Evolutionary conservation across 768 basidiomycete species (phyloP), one percentile per base, ranked within the genome.

Genomic region (Favolaschia claudopus): DNA sequence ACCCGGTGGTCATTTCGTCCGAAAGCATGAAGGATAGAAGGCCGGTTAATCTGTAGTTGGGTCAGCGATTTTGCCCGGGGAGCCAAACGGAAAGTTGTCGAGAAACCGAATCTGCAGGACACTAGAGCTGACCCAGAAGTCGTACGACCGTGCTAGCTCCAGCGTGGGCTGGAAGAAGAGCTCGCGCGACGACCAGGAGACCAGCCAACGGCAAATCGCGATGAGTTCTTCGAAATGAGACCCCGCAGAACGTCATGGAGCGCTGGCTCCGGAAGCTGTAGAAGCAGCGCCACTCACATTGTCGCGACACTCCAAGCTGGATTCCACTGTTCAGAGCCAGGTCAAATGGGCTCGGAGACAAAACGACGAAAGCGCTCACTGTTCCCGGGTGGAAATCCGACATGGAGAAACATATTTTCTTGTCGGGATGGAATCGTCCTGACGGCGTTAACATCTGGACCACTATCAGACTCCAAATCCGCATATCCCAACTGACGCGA

Each of bases 321-420:
- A 73, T 95, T 95, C 95, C 94, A 95, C 91, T 94, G 59, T 33
- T 62, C 58, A 38, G 42, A 34, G 48, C 29, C 24, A 19, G 38
- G 15, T 45, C 3, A 50, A 31, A 36, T 49, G 6, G 50, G 40
- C 32, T 27, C 27, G 25, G 33, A 38, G 45, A 60, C 44, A 20
- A 17, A 22, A 19, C 39, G 39, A 62, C 33, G n/a, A 33, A 32
- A 32, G 10, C 5, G 84, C 91, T 72, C 66, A 93, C 92, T 13
- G 91, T 85, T 60, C 92, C 93, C 0, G 94, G 93, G 69, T 95
- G 94, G 70, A 94, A 95, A 74, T 95, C 93, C 4, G 93, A 95
- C 95, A 99, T 97, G 22, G 94, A 96, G 77, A 97, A 96, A 72
- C 96, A 98, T 53, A 99, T 97, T 83, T 95, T 97, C 78, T 87